Base-by-base conservation (phyloP, 352 stramenopile species). In the Globisporangium parvum region DNA sequence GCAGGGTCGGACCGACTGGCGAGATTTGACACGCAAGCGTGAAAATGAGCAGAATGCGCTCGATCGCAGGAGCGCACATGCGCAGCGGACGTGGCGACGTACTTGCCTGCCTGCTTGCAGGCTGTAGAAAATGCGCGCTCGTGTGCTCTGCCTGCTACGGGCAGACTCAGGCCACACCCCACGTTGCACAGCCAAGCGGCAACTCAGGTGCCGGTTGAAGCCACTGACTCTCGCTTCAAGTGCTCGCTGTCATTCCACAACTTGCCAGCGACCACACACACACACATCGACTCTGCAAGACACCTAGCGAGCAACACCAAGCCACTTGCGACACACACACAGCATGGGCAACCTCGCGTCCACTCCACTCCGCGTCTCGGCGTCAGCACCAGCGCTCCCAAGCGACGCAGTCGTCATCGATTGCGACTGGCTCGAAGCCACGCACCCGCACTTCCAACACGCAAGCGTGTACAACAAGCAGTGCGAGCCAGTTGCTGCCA, bases 271-370 rank as follows among this genome's bases (percentile, higher is more conserved):
- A 63, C 59, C 12, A 51, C 59, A 46, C 45, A n/a, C 12, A 51
- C 59, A 46, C 45, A n/a, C 35, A 47, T 4, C 28, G 46, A 47
- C 9, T n/a, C 39, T 20, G 18, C 39, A 44, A 44, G 12, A 20
- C 17, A n/a, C 10, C 42, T 31, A 45, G 24, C 37, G 33, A 49
- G n/a, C n/a, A n/a, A n/a, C n/a, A n/a, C 15, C 44, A 20, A 33
- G 2, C 35, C 57, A 40, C 48, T 23, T 52, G 9, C 47, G 6
- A 52, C 42, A 37, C 49, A 23, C 42, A 45, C 28, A 53, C 33
- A 60, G 26, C 46, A 87, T 85, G 74, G 70, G 73, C 65, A 82
- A 80, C 69, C 63, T 70, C 23, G 44, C 62, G 24, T 87, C 69
- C 24, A 70, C 57, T 14, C 39, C 55, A 35, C 53, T 69, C 39